Conservation (phyloP, 2,329 filamentous ascomycete genomes). For the Talaromyces sp. region DNA sequence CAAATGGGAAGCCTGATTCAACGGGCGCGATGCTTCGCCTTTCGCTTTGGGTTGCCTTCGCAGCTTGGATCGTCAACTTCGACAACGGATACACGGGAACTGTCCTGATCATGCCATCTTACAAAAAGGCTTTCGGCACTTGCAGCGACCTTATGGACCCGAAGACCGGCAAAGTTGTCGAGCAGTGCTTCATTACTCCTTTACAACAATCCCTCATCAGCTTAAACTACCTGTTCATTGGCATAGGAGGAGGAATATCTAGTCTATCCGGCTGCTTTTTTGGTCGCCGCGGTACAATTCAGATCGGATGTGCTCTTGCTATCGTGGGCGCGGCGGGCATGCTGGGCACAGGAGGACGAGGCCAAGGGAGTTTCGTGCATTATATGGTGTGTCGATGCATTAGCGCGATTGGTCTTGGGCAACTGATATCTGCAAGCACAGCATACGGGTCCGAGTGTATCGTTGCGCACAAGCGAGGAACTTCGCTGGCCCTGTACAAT, state of each 20-base stretch:
- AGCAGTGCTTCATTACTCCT: slow-evolving; percentile 25
- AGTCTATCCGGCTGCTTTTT: slow-evolving; percentile 21
- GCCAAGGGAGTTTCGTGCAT: slow-evolving; percentile 21
- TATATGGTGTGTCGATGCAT: slow-evolving; percentile 33
- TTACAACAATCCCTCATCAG: slow-evolving; percentile 33
- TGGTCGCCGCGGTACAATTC: slow-evolving; percentile 27
- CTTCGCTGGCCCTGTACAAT: slow-evolving; percentile 28
- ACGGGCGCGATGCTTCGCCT: slow-evolving; percentile 23
- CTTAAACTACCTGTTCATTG: slow-evolving; percentile 31
- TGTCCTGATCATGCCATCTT: slow-evolving; percentile 30
- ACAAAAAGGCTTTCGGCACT: slow-evolving; percentile 25
- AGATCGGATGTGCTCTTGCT: slow-evolving; percentile 26
- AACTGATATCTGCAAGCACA: slow-evolving; percentile 20
- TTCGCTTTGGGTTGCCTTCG: slow-evolving; percentile 25
- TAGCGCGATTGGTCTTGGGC: slow-evolving; percentile 27
- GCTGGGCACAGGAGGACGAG: slow-evolving; percentile 24
- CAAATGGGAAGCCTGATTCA: slow-evolving; percentile 8
- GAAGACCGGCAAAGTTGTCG: slow-evolving; percentile 6
- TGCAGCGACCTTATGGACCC: slow-evolving; percentile 21
- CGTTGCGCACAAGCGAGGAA: slow-evolving; percentile 25
- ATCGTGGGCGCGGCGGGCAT: slow-evolving; percentile 31
- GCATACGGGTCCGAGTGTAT: slow-evolving; percentile 31
- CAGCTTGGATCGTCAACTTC: slow-evolving; percentile 29
- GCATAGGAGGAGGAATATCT: slow-evolving; percentile 25
- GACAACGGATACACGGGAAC: slow-evolving; percentile 28